Percentiles rank a stretch among this genome's conserved stretches.
Conservation (phyloP, 208 protist species). For the Trypanosoma grayi region DNA sequence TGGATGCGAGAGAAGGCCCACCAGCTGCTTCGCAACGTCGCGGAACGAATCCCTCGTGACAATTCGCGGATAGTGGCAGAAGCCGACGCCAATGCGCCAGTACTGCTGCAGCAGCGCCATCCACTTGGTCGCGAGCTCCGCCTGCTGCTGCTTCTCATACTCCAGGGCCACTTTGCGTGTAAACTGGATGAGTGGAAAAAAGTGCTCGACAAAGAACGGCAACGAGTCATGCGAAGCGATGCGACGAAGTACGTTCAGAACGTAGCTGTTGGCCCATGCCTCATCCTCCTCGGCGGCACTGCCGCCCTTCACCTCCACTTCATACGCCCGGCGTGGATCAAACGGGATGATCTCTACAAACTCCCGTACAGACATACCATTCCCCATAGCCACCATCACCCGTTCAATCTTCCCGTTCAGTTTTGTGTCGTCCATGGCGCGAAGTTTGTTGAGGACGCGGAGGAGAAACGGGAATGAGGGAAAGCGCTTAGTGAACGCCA, state of each 20-base stretch:
- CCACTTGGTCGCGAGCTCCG: constrained; percentile 61
- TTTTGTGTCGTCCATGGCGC: constrained; percentile 67
- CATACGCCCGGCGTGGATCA: constrained; percentile 59
- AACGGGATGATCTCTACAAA: constrained; percentile 76
- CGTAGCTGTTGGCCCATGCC: constrained; percentile 74
- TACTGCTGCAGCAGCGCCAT: constrained; percentile 69
- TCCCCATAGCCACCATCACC: constrained; percentile 63
- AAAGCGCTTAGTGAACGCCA: constrained; percentile 59
- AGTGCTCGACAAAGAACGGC: constrained; percentile 69
- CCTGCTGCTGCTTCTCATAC: constrained; percentile 40
- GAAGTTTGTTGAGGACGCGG: constrained; percentile 84
- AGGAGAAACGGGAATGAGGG: constrained; percentile 64
- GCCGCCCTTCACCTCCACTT: constrained; percentile 35
- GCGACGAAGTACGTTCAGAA: constrained; percentile 69
- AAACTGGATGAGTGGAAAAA: constrained; percentile 79
- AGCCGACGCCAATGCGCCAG: constrained; percentile 74
- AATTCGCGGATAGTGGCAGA: constrained; percentile 76
- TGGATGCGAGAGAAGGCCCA: constrained; percentile 52
- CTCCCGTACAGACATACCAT: constrained; percentile 72
- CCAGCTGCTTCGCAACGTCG: constrained; percentile 78
- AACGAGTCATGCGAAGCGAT: constrained; percentile 83
- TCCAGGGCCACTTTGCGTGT: constrained; percentile 47
- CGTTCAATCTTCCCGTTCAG: constrained; percentile 79
- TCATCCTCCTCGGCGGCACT: constrained; percentile 29
- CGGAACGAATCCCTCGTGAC: constrained; percentile 72